Base-by-base conservation (phyloP, 495 filamentous ascomycete species). In the Podospora anserina region DNA sequence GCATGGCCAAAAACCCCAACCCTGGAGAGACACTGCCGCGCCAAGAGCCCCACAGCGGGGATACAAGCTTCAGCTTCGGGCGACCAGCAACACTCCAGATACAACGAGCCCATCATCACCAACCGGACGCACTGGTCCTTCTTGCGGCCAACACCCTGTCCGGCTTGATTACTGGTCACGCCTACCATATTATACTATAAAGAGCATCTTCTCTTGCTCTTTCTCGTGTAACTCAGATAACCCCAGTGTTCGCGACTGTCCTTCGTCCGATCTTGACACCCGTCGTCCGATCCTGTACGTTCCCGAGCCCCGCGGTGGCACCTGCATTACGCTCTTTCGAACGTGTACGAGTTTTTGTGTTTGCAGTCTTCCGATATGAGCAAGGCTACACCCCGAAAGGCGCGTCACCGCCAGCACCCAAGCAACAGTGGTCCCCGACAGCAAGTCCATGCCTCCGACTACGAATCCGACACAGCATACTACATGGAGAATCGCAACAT, bases 391-490 rank as follows among this genome's bases (percentile, higher is more conserved):
- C 80, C 77, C 27, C 74, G 73, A 71, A 80, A 78, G 62, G 67
- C 76, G 49, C 71, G 75, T 20, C 73, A 71, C 69, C 81, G 78
- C 69, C 76, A 79, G 61, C 76, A 81, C 34, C 76, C 76, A 34
- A 76, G 78, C 74, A 72, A 72, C 69, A 73, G 78, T 57, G 39
- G 39, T 49, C 39, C 7, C 39, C 70, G 70, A 16, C 77, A 74
- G 66, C 74, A 73, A 28, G 63, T 76, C 19, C 71, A 81, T 64
- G 75, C 80, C 55, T 89, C 88, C 61, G 90, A 92, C 81, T 90
- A 92, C 83, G 91, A 93, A 66, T 82, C 82, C 64, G 79, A 81
- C 62, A 78, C 77, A 16, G 77, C 76, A 30, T 78, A 83, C 67
- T 71, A 81, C 63, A 79, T 85, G 63, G 80, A 75, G 34, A 68